Base-by-base conservation (phyloP, 306 rosid species). In the Ochetophila trinervis region DNA sequence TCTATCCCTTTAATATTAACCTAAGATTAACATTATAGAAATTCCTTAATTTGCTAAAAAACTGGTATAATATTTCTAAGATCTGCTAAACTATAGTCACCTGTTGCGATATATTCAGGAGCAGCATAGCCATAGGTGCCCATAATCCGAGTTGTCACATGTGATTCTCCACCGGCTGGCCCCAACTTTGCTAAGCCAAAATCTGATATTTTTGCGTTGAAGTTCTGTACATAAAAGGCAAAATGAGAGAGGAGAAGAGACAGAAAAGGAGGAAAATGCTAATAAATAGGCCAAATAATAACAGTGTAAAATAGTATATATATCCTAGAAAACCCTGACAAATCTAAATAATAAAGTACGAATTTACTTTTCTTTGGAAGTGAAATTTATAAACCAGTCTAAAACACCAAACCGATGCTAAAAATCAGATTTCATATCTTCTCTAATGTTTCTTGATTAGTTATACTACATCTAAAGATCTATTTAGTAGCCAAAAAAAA, bases 81-180 rank as follows among this genome's bases (percentile, higher is more conserved):
- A 10, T 52, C 56, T 63, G 23, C 19, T 36, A 13, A 35, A 32
- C 67, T 51, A 45, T 22, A 47, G 66, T 84, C 65, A 92, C 96
- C 96, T 70, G 95, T 93, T 50, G 91, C 87, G 32, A 89, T 57
- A 65, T 89, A 87, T 74, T 93, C 98, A 3, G 97, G 96, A 62
- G 98, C 98, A 60, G 88, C 93, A 70, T 93, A 89, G 24, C 96
- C 98, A 56, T 57, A 63, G 1, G 96, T 85, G 74, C 98, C 98
- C 80, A 87, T 89, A 57, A 89, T 40, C 74, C 95, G 77, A 17
- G 97, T 89, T n/a, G 88, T 84, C 68, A 93, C 98, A 37, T 93
- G 97, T 5, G 98, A 68, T 17, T 86, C 84, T 76, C 63, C 89
- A 21, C 78, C 88, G 2, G 88, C 51, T 60, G 98, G 95, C 66